Conservation (phyloP, 169 alveolate genomes). For the Plasmodium gallinaceum region DNA sequence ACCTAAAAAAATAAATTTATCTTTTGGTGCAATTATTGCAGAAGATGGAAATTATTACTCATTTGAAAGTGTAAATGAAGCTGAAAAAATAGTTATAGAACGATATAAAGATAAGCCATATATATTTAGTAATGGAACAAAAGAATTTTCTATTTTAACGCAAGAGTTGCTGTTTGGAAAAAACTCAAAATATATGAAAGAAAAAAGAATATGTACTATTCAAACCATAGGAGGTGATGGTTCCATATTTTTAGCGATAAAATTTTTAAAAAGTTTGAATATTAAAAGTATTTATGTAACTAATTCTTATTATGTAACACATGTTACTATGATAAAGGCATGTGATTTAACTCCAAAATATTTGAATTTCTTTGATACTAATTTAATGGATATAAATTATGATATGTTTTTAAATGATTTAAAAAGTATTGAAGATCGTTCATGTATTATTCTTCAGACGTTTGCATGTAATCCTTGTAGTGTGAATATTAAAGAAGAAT, state of each 20-base stretch:
- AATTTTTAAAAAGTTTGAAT: slow-evolving; percentile 81
- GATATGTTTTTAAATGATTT: slow-evolving; percentile 83
- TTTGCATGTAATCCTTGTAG: slow-evolving; percentile 94
- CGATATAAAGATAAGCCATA: slow-evolving; percentile 88
- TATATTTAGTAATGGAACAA: slow-evolving; percentile 90
- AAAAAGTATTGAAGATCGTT: slow-evolving; percentile 84
- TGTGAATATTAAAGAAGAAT: slow-evolving; percentile 87
- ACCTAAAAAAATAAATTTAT: slow-evolving; percentile 87
- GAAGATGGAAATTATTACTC: slow-evolving; percentile 87
- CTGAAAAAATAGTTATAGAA: slow-evolving; percentile 83
- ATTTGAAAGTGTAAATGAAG: slow-evolving; percentile 87
- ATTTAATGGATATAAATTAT: slow-evolving; percentile 86
- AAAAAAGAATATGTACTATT: slow-evolving; percentile 77
- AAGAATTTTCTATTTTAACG: slow-evolving; percentile 83
- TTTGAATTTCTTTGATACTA: slow-evolving; percentile 87
- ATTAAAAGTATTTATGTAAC: slow-evolving; percentile 81
- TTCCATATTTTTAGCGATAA: slow-evolving; percentile 86
- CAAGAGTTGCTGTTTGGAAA: slow-evolving; percentile 83
- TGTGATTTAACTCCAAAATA: slow-evolving; percentile 80
- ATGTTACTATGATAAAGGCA: slow-evolving; percentile 81
- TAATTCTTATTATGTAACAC: slow-evolving; percentile 90
- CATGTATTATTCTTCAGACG: slow-evolving; percentile 88
- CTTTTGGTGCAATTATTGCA: slow-evolving; percentile 90
- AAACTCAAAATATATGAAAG: slow-evolving; percentile 52
- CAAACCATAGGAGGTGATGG: slow-evolving; percentile 92